Evolutionary conservation across 1,284 basidiomycete species (phyloP), one percentile per base, ranked within the genome.

Genomic region (Ustilago lituana): DNA sequence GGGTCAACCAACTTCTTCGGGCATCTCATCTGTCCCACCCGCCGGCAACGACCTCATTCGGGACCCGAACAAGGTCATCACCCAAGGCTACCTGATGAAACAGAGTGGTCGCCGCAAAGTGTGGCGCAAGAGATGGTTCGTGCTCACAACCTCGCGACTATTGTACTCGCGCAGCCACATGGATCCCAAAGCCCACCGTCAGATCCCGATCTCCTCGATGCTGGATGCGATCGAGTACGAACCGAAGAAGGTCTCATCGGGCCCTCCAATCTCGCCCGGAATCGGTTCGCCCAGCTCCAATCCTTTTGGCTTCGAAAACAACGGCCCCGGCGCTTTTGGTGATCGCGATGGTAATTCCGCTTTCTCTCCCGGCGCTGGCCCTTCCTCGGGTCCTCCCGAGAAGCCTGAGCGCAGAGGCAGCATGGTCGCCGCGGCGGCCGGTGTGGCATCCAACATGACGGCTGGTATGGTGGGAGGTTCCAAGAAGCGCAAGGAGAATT

Each of bases 71-170:
- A 77, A 74, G 20, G 69, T 81, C 50, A 77, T 81, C 50, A 74
- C 76, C 5, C 79, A 90, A 26, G 94, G 94, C 2, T 99, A 98
- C 82, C 85, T 98, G 62, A 95, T 96, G 91, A 98, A 98, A 82
- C 94, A 94, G 82, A 93, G 93, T 38, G 89, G 89, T 46, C 92
- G 95, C 72, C 88, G 94, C 74, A 90, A 92, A 76, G 91, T 89
- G 61, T 99, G 96, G 96, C 87, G 93, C 58, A 98, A 99, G 84
- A 85, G 84, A 11, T 85, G 83, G 82, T 85, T 85, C 33, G 78
- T 83, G 8, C 71, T 85, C 10, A 83, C 80, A 14, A 67, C 78
- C 12, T 69, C 77, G 15, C 67, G 76, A 23, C 61, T 85, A 31
- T 72, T 80, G 29, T 85, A 84, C 49, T 73, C 82, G 6, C 61